phyloP scores from a whole-genome alignment of 2,329 filamentous ascomycete genomes.

The Fusarium brevicatenulatum region DNA sequence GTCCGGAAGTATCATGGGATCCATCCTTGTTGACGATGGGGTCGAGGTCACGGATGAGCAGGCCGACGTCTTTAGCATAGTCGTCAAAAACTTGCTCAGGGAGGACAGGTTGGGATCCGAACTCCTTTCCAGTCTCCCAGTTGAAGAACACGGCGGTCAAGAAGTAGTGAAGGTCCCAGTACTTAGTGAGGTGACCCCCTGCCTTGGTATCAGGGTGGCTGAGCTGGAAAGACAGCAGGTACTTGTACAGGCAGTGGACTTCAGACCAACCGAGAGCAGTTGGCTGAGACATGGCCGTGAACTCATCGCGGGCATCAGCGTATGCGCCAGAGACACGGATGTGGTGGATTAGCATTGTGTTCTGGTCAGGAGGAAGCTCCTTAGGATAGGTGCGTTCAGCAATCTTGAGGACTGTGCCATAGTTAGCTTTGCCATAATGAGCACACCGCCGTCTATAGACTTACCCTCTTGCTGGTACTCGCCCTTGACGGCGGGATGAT shows the following conservation, averaged over 20 bases:
- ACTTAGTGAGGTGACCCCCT: neutral
- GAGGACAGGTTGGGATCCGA: neutral
- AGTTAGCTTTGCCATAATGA: neutral
- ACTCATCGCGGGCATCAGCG: neutral
- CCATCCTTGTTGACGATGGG: neutral
- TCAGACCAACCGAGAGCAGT: neutral
- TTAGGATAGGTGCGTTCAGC: neutral
- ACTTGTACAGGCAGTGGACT: neutral
- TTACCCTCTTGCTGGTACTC: neutral
- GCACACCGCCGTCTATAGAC: no score
- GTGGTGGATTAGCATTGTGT: neutral
- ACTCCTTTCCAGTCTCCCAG: neutral
- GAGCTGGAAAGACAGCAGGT: neutral
- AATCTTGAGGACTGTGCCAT: neutral
- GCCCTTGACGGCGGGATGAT: neutral
- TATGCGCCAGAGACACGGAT: neutral
- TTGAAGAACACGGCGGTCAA: neutral
- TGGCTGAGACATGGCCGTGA: neutral
- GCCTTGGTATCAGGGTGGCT: neutral
- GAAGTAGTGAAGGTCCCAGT: neutral
- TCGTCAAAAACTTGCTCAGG: neutral
- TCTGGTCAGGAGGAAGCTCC: neutral
- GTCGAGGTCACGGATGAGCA: neutral
- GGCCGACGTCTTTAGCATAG: neutral
- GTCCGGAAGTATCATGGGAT: neutral